Conservation (phyloP, 1,139 yeast genomes). For the Hansenula lynferdii region DNA sequence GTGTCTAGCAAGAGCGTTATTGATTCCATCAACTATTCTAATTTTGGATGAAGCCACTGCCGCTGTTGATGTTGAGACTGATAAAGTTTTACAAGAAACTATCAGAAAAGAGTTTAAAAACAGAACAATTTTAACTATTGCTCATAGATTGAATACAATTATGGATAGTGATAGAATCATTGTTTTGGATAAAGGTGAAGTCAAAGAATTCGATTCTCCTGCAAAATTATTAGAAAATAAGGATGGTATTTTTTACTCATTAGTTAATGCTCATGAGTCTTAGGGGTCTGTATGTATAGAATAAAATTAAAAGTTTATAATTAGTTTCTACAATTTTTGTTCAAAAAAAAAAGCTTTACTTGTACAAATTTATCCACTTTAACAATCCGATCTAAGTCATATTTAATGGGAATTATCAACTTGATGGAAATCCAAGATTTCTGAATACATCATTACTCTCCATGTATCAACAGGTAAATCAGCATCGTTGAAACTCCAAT, state of each 20-base stretch:
- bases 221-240: constrained; percentile 57
- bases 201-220: constrained; percentile 87
- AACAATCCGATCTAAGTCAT: constrained; percentile 2
- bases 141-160: constrained; percentile 91
- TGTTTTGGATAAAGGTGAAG: constrained; percentile 80
- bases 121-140: constrained; percentile 89
- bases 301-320: background rate
- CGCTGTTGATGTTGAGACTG: constrained; percentile 96
- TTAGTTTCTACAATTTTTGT: no score
- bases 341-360: background rate
- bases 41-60: constrained; percentile 97
- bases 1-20: constrained; percentile 85
- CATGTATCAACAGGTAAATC: constrained; percentile 97
- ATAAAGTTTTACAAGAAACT: constrained; percentile 78
- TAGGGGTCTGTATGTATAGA: background rate
- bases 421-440: constrained; percentile 86
- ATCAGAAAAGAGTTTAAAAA: constrained; percentile 81
- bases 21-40: constrained; percentile 72
- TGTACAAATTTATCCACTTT: background rate
- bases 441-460: constrained; percentile 99
- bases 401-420: constrained; percentile 19
- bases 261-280: constrained; percentile 27
- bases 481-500: constrained; percentile 98
- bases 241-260: constrained; percentile 69
- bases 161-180: constrained; percentile 87